phyloP scores from a whole-genome alignment of 2,329 filamentous ascomycete species.

The Passalora sequoiae region DNA sequence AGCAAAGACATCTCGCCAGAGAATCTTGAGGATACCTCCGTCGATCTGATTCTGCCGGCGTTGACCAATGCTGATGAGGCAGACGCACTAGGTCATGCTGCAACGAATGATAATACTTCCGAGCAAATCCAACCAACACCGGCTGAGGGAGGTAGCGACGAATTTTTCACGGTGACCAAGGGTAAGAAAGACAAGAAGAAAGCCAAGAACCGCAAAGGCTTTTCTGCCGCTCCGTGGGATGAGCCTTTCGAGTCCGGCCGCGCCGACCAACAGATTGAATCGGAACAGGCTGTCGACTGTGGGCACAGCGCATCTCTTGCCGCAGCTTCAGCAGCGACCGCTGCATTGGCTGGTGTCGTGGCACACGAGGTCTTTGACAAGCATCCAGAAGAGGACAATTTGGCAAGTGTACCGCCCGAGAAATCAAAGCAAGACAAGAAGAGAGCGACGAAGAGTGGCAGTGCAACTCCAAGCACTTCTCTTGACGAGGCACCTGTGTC shows the following conservation, averaged over 20 bases:
- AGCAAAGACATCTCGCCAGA: neutral
- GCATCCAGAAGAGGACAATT: constrained; percentile 18
- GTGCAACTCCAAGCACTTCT: constrained; percentile 7
- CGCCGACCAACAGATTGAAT: too few relatives aligned
- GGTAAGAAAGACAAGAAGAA: constrained; percentile 32
- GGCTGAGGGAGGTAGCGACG: constrained; percentile 5
- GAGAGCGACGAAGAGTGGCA: constrained; percentile 31
- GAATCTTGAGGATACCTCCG: neutral
- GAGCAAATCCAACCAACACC: too few relatives aligned
- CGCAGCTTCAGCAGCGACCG: constrained; percentile 10
- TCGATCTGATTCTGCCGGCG: neutral
- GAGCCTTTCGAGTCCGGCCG: too few relatives aligned
- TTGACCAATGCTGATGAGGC: too few relatives aligned
- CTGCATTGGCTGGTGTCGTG: constrained; percentile 7
- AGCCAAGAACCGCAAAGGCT: constrained; percentile 17
- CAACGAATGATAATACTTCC: too few relatives aligned
- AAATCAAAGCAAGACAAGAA: constrained; percentile 42
- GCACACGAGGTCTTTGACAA: constrained; percentile 2
- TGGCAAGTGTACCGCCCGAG: constrained; percentile 24
- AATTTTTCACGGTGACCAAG: constrained; percentile 19
- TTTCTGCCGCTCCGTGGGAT: constrained; percentile 5
- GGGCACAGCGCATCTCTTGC: constrained; percentile 1
- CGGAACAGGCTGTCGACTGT: too few relatives aligned
- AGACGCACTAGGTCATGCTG: too few relatives aligned
- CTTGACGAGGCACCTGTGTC: neutral